phyloP scores from a whole-genome alignment of 306 rosid genomes.

The Betula pendula region DNA sequence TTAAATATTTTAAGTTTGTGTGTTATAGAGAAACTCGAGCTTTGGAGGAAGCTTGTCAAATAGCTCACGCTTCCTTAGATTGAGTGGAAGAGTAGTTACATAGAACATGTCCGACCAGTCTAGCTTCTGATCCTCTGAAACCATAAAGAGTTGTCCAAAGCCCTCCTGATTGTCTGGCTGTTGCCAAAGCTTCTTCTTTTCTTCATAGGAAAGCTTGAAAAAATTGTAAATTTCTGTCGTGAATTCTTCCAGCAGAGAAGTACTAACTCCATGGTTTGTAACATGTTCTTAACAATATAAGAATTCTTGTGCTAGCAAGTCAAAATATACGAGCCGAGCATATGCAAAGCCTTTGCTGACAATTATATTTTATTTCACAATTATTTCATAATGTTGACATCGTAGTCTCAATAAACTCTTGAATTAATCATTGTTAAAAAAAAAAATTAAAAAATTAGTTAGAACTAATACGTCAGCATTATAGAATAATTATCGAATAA shows the following conservation, averaged over 20 bases:
- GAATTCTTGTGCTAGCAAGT: not conserved
- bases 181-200: slow-evolving; percentile 42
- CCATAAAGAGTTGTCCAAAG: slow-evolving; percentile 43
- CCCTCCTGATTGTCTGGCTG: slow-evolving; percentile 33
- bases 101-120: slow-evolving; percentile 49
- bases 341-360: no score
- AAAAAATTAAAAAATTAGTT: no score
- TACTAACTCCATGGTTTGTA: slow-evolving; percentile 33
- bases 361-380: no score
- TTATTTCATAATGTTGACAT: no score
- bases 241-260: slow-evolving; percentile 33
- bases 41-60: slow-evolving; percentile 34
- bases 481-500: no score
- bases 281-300: not conserved
- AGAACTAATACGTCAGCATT: no score
- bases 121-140: slow-evolving; percentile 45
- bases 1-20: no score
- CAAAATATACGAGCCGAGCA: no score
- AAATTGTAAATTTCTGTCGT: slow-evolving; percentile 18
- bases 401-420: no score
- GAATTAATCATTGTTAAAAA: no score
- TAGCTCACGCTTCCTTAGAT: slow-evolving; percentile 18
- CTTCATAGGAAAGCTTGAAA: slow-evolving; percentile 36
- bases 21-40: slow-evolving; percentile 38
- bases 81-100: slow-evolving; percentile 28